Base-by-base conservation (phyloP, 2,329 filamentous ascomycete species). In the Fusarium xyrophilum region DNA sequence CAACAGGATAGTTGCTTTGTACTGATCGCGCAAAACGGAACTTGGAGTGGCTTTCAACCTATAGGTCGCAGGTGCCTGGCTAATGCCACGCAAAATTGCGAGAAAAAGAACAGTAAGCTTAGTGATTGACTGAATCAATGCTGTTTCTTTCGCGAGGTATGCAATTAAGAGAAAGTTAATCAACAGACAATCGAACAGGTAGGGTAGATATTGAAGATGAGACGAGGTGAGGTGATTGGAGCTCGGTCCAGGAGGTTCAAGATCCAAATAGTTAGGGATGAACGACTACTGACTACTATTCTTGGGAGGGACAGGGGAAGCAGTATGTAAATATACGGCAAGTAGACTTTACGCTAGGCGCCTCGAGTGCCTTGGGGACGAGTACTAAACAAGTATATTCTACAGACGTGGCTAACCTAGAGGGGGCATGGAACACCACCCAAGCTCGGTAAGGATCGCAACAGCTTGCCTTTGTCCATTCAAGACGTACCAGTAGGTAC, bases 221-320 rank as follows among this genome's bases (percentile, higher is more conserved):
- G 50, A 52, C 30, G 59, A 67, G 63, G 63, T 64, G 63, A 64
- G 59, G 64, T 58, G 65, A 62, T 63, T 53, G 61, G 52, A 68
- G 66, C 66, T 69, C 44, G 50, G 42, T 50, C 28, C 36, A 50
- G 35, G 65, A 63, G 51, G 52, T 53, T 59, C 56, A 32, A 67
- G 38, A 54, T 56, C 35, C 62, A 63, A 68, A 69, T 53, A 66
- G n/a, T n/a, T n/a, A n/a, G 53, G 65, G 65, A 68, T 64, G 51
- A 23, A 33, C 9, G 32, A 19, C 39, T 42, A 42, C 23, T 25
- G 25, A 38, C 36, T 17, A 33, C 32, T 32, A 28, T 25, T 27
- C 12, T 12, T n/a, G 28, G 27, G 15, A 23, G 28, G 30, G 33
- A 46, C 59, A 61, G 61, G 62, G 51, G 58, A 56, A 39, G 33